Evolutionary conservation across 2,329 filamentous ascomycete genomes (phyloP).

Genomic region (Fusarium bulbicola): DNA sequence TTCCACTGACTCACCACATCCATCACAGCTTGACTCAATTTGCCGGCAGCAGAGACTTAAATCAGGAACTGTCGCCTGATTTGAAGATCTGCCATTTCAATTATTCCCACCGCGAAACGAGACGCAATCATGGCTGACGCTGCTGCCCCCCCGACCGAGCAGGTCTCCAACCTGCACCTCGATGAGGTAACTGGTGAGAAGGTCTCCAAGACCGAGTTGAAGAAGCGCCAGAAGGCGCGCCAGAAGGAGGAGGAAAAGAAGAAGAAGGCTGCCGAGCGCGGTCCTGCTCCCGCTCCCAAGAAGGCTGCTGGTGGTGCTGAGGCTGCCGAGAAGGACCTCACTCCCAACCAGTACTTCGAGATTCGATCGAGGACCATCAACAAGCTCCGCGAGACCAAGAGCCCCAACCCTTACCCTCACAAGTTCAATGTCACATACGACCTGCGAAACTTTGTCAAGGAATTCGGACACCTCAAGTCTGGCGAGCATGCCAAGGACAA

Average conservation of each 20-base stretch:
- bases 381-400: slow-evolving; percentile 52
- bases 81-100: slow-evolving; percentile 9
- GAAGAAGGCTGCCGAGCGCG: slow-evolving; percentile 80
- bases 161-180: slow-evolving; percentile 78
- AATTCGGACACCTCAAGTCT: slow-evolving; percentile 85
- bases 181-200: slow-evolving; percentile 94
- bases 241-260: slow-evolving; percentile 89
- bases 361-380: slow-evolving; percentile 84
- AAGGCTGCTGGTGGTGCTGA: slow-evolving; percentile 64
- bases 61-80: slow-evolving; percentile 23
- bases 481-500: slow-evolving; percentile 83
- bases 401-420: slow-evolving; percentile 77
- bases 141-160: slow-evolving; percentile 53
- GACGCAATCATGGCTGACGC: slow-evolving; percentile 45
- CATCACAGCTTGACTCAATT: slow-evolving; percentile 36
- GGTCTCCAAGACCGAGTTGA: slow-evolving; percentile 86
- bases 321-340: slow-evolving; percentile 64
- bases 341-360: slow-evolving; percentile 84
- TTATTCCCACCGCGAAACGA: slow-evolving; percentile 11
- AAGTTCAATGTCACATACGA: slow-evolving; percentile 87
- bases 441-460: slow-evolving; percentile 78
- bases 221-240: slow-evolving; percentile 94
- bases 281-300: slow-evolving; percentile 71
- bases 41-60: slow-evolving; percentile 24
- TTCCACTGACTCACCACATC: slow-evolving; percentile 42